A percentile compares a stretch with the other conserved stretches of the same genome.
These are phyloP conservation scores for Cladosporium sp. DNA, from an alignment of 2,329 filamentous ascomycete species.

Conservation along the genomic window DNA sequence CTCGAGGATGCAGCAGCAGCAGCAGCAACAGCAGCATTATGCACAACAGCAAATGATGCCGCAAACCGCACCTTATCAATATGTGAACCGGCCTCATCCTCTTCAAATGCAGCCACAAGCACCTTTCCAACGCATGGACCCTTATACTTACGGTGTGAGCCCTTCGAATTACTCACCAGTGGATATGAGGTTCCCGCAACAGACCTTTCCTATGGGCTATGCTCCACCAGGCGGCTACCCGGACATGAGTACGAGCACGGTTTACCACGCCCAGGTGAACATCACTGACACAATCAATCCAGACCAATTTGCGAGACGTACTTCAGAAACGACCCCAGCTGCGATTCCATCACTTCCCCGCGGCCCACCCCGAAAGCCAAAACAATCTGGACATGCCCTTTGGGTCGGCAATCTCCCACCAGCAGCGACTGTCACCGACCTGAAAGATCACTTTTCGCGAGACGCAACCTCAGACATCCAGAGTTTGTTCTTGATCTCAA, in stretches of 20 bases:
- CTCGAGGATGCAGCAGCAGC: conserved; percentile 26
- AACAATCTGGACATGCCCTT: conserved; percentile 78
- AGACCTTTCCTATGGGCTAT: conserved; percentile 26
- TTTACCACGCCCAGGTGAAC: background rate
- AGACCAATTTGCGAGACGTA: conserved; percentile 29
- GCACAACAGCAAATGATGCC: background rate
- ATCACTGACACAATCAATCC: background rate
- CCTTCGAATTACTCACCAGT: conserved; percentile 29
- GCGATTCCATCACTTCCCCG: conserved; percentile 48
- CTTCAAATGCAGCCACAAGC: conserved; percentile 27
- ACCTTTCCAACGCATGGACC: conserved; percentile 30
- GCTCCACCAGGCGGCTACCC: conserved; percentile 25
- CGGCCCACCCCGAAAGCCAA: conserved; percentile 67
- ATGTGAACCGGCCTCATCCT: background rate
- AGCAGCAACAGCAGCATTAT: conserved; percentile 9
- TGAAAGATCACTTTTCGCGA: conserved; percentile 89
- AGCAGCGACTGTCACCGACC: conserved; percentile 73
- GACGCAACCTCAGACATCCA: conserved; percentile 75
- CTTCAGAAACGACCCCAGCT: conserved; percentile 26
- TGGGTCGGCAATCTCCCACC: conserved; percentile 96
- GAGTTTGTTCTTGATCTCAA: conserved; percentile 90
- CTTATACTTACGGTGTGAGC: conserved; percentile 31
- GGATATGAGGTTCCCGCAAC: conserved; percentile 30
- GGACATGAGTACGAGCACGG: conserved; percentile 17
- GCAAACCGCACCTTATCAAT: conserved; percentile 3